Evolutionary conservation across 176 grass and related monocot genomes (phyloP), one percentile per base, ranked within the genome.

Genomic region (Chrysopogon serrulatus): DNA sequence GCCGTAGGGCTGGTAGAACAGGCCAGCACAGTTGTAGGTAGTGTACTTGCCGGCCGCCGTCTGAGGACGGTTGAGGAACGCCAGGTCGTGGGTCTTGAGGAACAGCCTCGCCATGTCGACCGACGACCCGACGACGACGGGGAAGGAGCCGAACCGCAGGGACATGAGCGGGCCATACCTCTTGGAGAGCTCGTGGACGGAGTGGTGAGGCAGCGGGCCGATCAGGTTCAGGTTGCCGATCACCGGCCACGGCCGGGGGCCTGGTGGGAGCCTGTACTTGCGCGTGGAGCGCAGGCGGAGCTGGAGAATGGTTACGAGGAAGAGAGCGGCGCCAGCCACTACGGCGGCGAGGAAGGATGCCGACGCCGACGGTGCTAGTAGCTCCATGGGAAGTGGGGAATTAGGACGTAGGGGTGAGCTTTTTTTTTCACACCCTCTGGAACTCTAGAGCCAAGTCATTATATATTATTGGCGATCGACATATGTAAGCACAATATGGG

Each of bases 161-260:
- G 61, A 73, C 77, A 82, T 82, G 47, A 92, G 68, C 31, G 82
- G 82, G 31, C 82, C 90, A 17, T 92, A 79, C 51, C 70, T 71
- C 30, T 48, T 16, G 34, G 90, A 81, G 23, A 92, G 90, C 73
- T 73, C 78, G 26, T 88, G 82, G 30, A 92, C 10, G n/a, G 90
- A 88, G 43, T 34, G 90, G 72, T 92, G 90, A n/a, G 78, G 80
- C 16, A 84, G 85, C 56, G 65, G 5, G 18, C 80, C 62, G 15
- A 91, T 87, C 77, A 87, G 85, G 61, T 91, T 76, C 26, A 85
- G 48, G 82, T 87, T 91, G 60, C 89, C 89, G 32, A 91, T 87
- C 61, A 91, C 60, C 21, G 89, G 89, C 80, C 66, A 76, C 1
- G 35, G 37, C 68, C 73, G 63, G 27, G 89, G 80, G 21, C 85